Conservation (phyloP, 1,284 basidiomycete species). For the Pseudozyma hubeiensis region DNA sequence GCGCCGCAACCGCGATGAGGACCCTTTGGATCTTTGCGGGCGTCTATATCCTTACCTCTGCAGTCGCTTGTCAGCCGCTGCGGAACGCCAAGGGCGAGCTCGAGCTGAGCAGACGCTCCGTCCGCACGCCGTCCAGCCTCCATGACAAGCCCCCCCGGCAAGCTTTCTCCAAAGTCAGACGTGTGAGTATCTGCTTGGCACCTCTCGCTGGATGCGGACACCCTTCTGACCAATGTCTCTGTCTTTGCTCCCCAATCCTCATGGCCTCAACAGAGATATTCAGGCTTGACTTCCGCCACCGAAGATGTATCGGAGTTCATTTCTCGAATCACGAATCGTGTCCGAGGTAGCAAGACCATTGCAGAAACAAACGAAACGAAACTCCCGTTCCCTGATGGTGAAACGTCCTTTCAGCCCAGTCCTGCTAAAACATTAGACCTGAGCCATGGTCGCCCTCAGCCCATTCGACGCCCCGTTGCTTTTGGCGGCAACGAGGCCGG, state of each 20-base stretch:
- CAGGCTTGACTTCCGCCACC: not conserved
- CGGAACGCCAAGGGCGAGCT: constrained; percentile 23
- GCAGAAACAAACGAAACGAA: constrained; percentile 1
- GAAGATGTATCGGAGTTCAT: constrained; percentile 11
- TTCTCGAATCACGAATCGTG: constrained; percentile 1
- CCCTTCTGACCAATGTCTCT: too few relatives aligned
- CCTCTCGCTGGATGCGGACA: too few relatives aligned
- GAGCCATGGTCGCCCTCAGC: not conserved
- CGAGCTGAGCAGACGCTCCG: constrained; percentile 17
- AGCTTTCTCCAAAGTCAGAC: constrained; percentile 14
- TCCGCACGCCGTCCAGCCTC: constrained; percentile 2
- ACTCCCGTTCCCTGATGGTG: not conserved
- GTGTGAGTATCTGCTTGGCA: constrained; percentile 12
- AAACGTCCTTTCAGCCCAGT: constrained; percentile 1
- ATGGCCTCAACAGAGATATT: constrained; percentile 4
- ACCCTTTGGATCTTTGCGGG: constrained; percentile 8
- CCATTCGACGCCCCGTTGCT: constrained; percentile 1
- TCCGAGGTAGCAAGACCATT: constrained; percentile 8
- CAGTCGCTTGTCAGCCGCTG: constrained; percentile 30
- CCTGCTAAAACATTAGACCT: not conserved
- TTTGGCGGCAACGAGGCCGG: constrained; percentile 20
- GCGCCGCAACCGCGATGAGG: constrained; percentile 9
- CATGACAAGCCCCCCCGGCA: not conserved
- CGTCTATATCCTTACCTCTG: constrained; percentile 23
- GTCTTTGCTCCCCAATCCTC: too few relatives aligned